Base-by-base conservation (phyloP, 169 alveolate species). In the Ichthyophthirius multifiliis region DNA sequence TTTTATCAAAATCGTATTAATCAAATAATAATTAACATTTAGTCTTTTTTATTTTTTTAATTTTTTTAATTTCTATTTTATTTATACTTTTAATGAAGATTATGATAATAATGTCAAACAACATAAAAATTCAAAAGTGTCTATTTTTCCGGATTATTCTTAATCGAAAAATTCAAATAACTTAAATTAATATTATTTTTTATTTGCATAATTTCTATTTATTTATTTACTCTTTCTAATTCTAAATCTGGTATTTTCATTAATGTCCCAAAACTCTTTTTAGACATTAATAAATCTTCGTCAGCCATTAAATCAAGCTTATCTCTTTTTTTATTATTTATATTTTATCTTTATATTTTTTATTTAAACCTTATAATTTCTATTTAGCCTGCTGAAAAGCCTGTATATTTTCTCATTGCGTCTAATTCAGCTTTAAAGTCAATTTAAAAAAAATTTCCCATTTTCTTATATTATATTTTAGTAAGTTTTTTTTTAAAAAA, bases 1-100 rank as follows among this genome's bases (percentile, higher is more conserved):
- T 83, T 39, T 87, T 83, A 47, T 90, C 92, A 65, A 90, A 90
- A 63, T 90, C 95, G 80, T 87, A 90, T 41, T 87, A 76, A 39
- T 81, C 73, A 75, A 90, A 90, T 23, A 90, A 43, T 10, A 87
- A 44, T 34, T 80, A 83, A 37, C 89, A 83, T 65, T 90, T 77
- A 31, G 74, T 62, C 76, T 90, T 80, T 39, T 79, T n/a, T n/a
- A n/a, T n/a, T n/a, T n/a, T n/a, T n/a, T n/a, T n/a, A n/a, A n/a
- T n/a, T n/a, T n/a, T n/a, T n/a, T n/a, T 9, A 41, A 41, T 41
- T 9, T 9, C 13, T 13, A n/a, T n/a, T n/a, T n/a, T n/a, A 9
- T 41, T 20, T 10, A 9, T 74, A 74, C 81, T 37, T 74, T 74
- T 30, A 74, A 30, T 16, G 65, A 20, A 13, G 74, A 32, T 82